phyloP scores from a whole-genome alignment of 768 basidiomycete species.

The Aureoboletus auriporus region DNA sequence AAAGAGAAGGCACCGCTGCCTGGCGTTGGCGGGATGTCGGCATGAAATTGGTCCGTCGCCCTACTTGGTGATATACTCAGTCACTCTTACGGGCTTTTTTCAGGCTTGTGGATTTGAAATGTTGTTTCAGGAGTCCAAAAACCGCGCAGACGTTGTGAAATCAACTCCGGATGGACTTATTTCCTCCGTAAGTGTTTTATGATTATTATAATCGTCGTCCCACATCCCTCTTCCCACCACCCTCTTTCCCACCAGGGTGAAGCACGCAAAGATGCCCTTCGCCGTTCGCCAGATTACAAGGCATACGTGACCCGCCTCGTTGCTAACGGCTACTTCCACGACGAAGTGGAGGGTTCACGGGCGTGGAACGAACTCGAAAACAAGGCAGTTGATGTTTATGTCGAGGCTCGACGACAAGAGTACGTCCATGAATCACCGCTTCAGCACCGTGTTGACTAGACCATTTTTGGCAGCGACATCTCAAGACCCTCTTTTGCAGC shows the following conservation, averaged over 20 bases:
- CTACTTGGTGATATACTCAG: neutral
- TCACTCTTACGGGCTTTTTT: neutral
- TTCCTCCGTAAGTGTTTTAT: constrained; percentile 44
- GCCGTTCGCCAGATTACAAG: constrained; percentile 60
- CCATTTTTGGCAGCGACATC: constrained; percentile 39
- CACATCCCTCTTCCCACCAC: neutral
- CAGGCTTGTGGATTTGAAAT: constrained; percentile 97
- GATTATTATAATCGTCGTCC: neutral
- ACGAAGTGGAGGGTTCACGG: constrained; percentile 72
- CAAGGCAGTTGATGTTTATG: constrained; percentile 65
- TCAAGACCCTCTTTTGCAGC: constrained; percentile 74
- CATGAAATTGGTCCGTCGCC: constrained; percentile 77
- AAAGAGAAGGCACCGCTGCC: constrained; percentile 58
- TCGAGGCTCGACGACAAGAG: constrained; percentile 62
- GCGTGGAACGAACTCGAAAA: constrained; percentile 71
- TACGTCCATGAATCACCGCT: constrained; percentile 35
- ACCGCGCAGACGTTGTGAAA: constrained; percentile 40
- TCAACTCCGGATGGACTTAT: constrained; percentile 33
- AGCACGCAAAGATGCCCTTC: constrained; percentile 65
- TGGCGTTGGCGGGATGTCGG: constrained; percentile 83
- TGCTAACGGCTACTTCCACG: constrained; percentile 70
- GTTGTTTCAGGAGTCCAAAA: constrained; percentile 82
- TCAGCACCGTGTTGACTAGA: constrained; percentile 1
- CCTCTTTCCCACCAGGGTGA: constrained; percentile 40
- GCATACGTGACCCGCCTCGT: constrained; percentile 67